A percentile compares a stretch with the other conserved stretches of the same genome.
Conservation (phyloP, 768 basidiomycete genomes). For the Naganishia vishniacii region DNA sequence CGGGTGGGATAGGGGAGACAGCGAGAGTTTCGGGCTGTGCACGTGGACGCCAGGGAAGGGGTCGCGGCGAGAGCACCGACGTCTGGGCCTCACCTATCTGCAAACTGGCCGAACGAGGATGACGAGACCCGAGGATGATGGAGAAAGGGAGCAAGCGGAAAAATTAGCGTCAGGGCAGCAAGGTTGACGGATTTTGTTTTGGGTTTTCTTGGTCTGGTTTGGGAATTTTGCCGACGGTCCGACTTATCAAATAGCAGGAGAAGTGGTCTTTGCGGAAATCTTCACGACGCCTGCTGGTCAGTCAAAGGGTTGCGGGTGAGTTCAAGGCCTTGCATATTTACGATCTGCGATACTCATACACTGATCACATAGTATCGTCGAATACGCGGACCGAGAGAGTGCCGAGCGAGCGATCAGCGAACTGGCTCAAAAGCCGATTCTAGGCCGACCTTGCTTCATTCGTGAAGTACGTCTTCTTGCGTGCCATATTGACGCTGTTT, state of each 20-base stretch:
- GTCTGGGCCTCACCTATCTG: too few relatives aligned
- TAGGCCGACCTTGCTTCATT: slow-evolving; percentile 91
- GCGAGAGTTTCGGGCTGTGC: too few relatives aligned
- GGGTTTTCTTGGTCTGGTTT: slow-evolving; percentile 23
- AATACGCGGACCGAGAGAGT: slow-evolving; percentile 84
- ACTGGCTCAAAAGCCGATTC: slow-evolving; percentile 78
- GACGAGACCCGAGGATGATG: not conserved
- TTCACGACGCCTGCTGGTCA: slow-evolving; percentile 91
- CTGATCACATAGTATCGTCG: slow-evolving; percentile 92
- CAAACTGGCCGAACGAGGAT: not conserved
- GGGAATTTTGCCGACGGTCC: not conserved
- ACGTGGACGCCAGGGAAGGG: too few relatives aligned
- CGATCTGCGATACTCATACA: too few relatives aligned
- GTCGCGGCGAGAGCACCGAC: too few relatives aligned
- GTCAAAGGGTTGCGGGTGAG: slow-evolving; percentile 98
- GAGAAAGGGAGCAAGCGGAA: not conserved
- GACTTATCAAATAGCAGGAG: slow-evolving; percentile 64
- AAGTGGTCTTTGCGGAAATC: slow-evolving; percentile 99
- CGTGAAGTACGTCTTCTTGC: slow-evolving; percentile 67
- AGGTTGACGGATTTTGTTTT: slow-evolving; percentile 30
- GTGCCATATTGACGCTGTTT: not conserved
- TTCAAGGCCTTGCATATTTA: too few relatives aligned
- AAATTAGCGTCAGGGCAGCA: slow-evolving; percentile 16
- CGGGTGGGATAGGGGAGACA: not conserved
- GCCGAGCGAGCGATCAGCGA: slow-evolving; percentile 82